phyloP scores from a whole-genome alignment of 2,329 filamentous ascomycete species.

The Pestalotiopsis sp. region DNA sequence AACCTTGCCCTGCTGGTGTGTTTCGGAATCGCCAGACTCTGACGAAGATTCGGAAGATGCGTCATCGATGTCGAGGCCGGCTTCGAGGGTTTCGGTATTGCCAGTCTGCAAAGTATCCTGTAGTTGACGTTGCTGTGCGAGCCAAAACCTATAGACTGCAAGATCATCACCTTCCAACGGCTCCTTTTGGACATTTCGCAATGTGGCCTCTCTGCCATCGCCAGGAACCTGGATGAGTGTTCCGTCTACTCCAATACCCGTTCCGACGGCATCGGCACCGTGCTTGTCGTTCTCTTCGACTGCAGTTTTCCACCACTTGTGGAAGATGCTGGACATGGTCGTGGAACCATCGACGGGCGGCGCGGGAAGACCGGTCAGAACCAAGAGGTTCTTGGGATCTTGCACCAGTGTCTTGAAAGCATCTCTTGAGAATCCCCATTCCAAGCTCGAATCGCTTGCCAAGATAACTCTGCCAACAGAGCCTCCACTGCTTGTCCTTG shows the following conservation, averaged over 20 bases:
- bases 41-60: constrained; percentile 87
- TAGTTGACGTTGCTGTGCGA: constrained; percentile 84
- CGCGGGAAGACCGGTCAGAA: constrained; percentile 77
- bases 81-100: constrained; percentile 68
- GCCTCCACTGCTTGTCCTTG: constrained; percentile 41
- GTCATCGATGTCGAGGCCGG: constrained; percentile 74
- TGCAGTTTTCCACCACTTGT: constrained; percentile 74
- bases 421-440: constrained; percentile 94
- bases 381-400: constrained; percentile 79
- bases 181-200: constrained; percentile 63
- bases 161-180: constrained; percentile 77
- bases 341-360: constrained; percentile 41
- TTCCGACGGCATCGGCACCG: constrained; percentile 13
- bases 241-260: constrained; percentile 36
- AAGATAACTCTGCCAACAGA: constrained; percentile 74
- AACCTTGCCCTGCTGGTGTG: constrained; percentile 88
- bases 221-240: constrained; percentile 69
- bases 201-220: constrained; percentile 62
- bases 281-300: constrained; percentile 48
- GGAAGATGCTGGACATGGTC: constrained; percentile 72
- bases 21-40: constrained; percentile 85
- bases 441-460: constrained; percentile 85
- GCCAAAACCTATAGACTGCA: constrained; percentile 84
- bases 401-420: constrained; percentile 74
- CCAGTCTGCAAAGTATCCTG: constrained; percentile 78